Evolutionary conservation across 179 eudicot genomes (phyloP).

Genomic region (Beta macrorhiza): DNA sequence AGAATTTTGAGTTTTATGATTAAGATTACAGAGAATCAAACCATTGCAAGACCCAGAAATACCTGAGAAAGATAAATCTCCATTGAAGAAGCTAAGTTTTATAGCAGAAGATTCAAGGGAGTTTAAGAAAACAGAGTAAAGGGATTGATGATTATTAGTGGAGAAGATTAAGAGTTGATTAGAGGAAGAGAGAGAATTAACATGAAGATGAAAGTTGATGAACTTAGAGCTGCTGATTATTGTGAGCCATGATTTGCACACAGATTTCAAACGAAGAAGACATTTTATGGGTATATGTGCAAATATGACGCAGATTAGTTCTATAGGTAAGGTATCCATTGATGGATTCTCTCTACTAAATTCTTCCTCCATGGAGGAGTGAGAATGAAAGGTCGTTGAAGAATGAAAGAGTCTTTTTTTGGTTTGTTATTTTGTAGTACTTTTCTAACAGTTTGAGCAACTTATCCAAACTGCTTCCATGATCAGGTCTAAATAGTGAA

Average conservation of each 20-base stretch:
- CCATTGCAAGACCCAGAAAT: slow-evolving; percentile 31
- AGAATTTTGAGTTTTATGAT: neutral
- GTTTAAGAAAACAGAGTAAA: slow-evolving; percentile 24
- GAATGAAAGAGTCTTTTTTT: too few relatives aligned
- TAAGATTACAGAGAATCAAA: slow-evolving; percentile 19
- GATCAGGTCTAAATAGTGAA: too few relatives aligned
- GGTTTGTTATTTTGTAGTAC: too few relatives aligned
- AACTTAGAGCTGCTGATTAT: slow-evolving; percentile 17
- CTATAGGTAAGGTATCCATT: slow-evolving; percentile 18
- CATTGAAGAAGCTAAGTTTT: slow-evolving; percentile 17
- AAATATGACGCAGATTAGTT: slow-evolving; percentile 18
- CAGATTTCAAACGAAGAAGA: slow-evolving; percentile 15
- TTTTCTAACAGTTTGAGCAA: too few relatives aligned
- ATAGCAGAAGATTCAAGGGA: slow-evolving; percentile 8
- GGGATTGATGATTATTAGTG: neutral
- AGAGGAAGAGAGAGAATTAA: neutral
- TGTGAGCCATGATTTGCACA: slow-evolving; percentile 34
- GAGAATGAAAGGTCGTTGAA: neutral
- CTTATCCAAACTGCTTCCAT: too few relatives aligned
- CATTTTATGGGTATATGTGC: slow-evolving; percentile 17
- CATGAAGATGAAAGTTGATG: slow-evolving; percentile 20
- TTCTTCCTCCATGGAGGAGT: slow-evolving; percentile 9
- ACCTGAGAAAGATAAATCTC: neutral
- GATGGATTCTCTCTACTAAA: slow-evolving; percentile 3
- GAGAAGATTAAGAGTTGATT: slow-evolving; percentile 8